Evolutionary conservation across 1,139 yeast species (phyloP), one percentile per base, ranked within the genome.

Genomic region (Spathaspora sp.): DNA sequence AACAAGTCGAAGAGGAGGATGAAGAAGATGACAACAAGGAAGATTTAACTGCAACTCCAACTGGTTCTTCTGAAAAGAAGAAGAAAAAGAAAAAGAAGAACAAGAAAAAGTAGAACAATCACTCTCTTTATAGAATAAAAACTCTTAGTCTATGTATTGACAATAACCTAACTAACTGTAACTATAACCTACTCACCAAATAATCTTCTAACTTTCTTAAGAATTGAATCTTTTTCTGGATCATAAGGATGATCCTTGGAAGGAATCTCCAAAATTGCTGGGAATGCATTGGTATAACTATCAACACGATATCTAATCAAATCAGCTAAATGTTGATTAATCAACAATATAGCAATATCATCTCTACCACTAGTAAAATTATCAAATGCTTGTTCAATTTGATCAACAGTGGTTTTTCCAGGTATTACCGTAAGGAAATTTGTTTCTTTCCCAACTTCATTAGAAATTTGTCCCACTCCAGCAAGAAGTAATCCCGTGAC

Each of bases 211-310:
- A 93, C 99, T 65, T 95, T 86, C 72, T 95, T 85, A 70, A 93
- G 78, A 46, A 93, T 90, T 18, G 96, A 86, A 68, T 93, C 99
- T 82, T 91, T 95, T 66, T 91, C 98, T 20, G 99, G 99, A 66
- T 93, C 91, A 65, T 93, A 93, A 18, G 99, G 99, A 65, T 93
- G 98, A 63, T 93, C 99, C 72, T 93, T 93, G 15, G 98, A 89
- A 36, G 99, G 99, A 56, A 93, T 93, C 69, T 93, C 99, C 61
- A 93, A 76, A 44, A 93, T 83, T 2, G 99, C 97, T 7, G 99
- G 99, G 68, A 93, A 93, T 9, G 99, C 96, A 56, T 84, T 83
- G 29, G 96, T 83, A 68, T 80, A 93, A 42, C 80, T 76, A 61
- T 95, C 99, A 43, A 93, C 90, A 55, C 80, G 78, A 56, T 76